Base-by-base conservation (phyloP, 2,329 filamentous ascomycete species). In the Ophiostoma sp. region DNA sequence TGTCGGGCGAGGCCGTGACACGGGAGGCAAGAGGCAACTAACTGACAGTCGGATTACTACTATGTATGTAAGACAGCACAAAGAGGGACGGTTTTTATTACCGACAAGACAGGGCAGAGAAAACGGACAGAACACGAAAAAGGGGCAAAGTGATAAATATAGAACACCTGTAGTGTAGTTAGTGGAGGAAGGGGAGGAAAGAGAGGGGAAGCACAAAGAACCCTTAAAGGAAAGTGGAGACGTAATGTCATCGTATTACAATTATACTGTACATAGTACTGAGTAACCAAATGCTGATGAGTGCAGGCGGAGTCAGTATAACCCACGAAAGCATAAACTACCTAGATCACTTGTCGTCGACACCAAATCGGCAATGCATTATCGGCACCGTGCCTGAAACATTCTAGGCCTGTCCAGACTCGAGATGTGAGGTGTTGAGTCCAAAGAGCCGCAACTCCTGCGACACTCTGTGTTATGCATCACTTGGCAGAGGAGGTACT, bases 101-200 rank as follows among this genome's bases (percentile, higher is more conserved):
- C 44, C 20, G 44, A 48, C n/a, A 48, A 39, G 20, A 11, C 27
- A 66, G 41, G 0, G 15, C 23, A 35, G 33, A 48, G 27, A 48
- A 52, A 33, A 4, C n/a, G 52, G 27, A 33, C 13, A 31, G 27
- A 62, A 68, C 44, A 68, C 41, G 23, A 60, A 36, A 62, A 44
- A 60, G 35, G 36, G 66, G 39, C 7, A 66, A 41, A 60, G 33
- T 35, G 57, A 62, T 62, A 62, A 62, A 33, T 62, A 62, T 62
- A 62, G 57, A 62, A 62, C 57, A 62, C 10, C 10, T 62, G 27
- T 62, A 57, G 52, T n/a, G 23, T 8, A 27, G n/a, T 31, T 3
- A 31, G 27, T 31, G 52, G 23, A 57, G 52, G 23, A 57, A 57
- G 23, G 8, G 23, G 13, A 48, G 8, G 20, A 17, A 17, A 52